Conservation (phyloP, 495 filamentous ascomycete species). For the Xylaria palmicola region DNA sequence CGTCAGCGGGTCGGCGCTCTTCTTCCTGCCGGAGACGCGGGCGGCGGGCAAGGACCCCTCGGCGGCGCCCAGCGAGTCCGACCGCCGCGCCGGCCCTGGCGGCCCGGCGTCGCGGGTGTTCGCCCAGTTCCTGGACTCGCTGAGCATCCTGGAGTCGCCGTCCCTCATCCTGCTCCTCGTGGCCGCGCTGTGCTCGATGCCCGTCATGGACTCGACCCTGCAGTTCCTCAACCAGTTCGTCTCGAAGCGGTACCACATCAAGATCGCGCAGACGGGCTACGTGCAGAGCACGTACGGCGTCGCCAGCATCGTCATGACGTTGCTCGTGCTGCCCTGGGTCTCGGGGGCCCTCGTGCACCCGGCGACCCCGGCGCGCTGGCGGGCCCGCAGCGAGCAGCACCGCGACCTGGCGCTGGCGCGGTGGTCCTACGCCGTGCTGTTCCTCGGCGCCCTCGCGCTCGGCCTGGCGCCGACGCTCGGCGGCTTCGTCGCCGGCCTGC, state of each 20-base stretch:
- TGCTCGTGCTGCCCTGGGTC: slow-evolving; percentile 29
- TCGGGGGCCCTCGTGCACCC: slow-evolving; percentile 14
- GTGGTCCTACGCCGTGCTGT: slow-evolving; percentile 45
- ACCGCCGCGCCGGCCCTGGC: neutral
- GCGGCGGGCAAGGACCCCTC: slow-evolving; percentile 11
- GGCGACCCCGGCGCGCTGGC: slow-evolving; percentile 15
- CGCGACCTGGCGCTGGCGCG: slow-evolving; percentile 58
- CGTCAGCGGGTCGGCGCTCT: slow-evolving; percentile 22
- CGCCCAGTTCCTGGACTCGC: slow-evolving; percentile 21
- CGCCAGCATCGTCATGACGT: slow-evolving; percentile 18
- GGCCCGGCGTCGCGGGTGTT: slow-evolving; percentile 16
- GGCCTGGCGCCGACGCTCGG: slow-evolving; percentile 25
- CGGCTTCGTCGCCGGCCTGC: slow-evolving; percentile 29
- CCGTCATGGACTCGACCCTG: slow-evolving; percentile 16
- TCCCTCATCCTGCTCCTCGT: slow-evolving; percentile 31
- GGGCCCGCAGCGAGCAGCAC: slow-evolving; percentile 23
- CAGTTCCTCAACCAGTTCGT: slow-evolving; percentile 30
- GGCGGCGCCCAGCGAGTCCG: neutral
- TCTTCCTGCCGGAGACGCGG: slow-evolving; percentile 51
- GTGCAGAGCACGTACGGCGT: slow-evolving; percentile 26
- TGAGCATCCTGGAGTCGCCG: slow-evolving; percentile 24
- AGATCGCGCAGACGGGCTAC: slow-evolving; percentile 27
- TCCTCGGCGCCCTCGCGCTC: slow-evolving; percentile 43
- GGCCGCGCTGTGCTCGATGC: slow-evolving; percentile 18
- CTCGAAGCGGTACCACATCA: slow-evolving; percentile 30